These are phyloP conservation scores for Alnus glutinosa DNA, from an alignment of 306 rosid genomes.

Conservation along the genomic window DNA sequence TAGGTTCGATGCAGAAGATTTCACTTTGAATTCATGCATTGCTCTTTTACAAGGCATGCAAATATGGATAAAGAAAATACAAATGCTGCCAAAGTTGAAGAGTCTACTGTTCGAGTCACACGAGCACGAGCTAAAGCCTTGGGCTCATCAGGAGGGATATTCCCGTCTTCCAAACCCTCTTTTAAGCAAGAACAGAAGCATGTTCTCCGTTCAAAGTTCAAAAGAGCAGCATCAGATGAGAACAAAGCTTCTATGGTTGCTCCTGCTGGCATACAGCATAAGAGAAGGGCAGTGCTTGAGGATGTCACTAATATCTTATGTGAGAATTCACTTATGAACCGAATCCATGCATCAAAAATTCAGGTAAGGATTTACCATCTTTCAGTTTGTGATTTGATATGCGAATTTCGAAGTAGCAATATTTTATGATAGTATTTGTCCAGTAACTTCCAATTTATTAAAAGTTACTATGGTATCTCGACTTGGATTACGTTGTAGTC, in stretches of 20 bases:
- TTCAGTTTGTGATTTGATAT: not conserved
- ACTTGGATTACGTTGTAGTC: not conserved
- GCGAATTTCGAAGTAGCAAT: conserved; percentile 5
- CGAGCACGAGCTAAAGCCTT: conserved; percentile 75
- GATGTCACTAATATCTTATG: conserved; percentile 57
- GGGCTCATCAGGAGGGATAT: conserved; percentile 37
- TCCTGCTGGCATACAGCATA: conserved; percentile 46
- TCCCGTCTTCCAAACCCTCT: conserved; percentile 45
- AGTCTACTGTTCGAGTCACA: conserved; percentile 58
- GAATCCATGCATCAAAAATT: conserved; percentile 32
- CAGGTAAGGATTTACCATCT: conserved; percentile 40
- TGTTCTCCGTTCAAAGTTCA: conserved; percentile 37
- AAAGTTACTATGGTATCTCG: not conserved
- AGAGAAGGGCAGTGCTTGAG: conserved; percentile 68
- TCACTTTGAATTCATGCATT: conserved; percentile 30
- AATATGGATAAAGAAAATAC: conserved; percentile 55
- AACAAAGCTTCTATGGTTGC: conserved; percentile 34
- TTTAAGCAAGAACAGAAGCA: conserved; percentile 44
- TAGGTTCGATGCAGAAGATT: conserved; percentile 53
- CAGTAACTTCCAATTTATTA: conserved; percentile 1
- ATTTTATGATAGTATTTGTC: not conserved
- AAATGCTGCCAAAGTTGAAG: conserved; percentile 51
- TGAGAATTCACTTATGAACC: conserved; percentile 22
- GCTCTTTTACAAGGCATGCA: conserved; percentile 57
- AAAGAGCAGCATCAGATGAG: conserved; percentile 55